Conservation (phyloP, 2,329 filamentous ascomycete species). For the Epichloe bromicola region DNA sequence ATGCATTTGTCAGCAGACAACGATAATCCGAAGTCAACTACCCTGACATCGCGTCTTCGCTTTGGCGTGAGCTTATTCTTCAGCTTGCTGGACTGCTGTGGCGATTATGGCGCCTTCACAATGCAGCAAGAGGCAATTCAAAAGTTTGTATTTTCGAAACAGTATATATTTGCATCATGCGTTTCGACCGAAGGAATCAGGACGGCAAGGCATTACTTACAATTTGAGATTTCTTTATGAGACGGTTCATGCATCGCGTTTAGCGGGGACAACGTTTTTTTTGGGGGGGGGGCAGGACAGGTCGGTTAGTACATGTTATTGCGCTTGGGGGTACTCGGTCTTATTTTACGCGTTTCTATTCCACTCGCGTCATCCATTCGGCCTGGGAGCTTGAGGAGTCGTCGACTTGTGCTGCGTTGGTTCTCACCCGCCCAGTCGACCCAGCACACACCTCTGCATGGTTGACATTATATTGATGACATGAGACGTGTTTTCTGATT, state of each 20-base stretch:
- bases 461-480: slow-evolving; percentile 8
- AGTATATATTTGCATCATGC: slow-evolving; percentile 18
- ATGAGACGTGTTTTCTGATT: slow-evolving; percentile 4
- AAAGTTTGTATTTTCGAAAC: slow-evolving; percentile 13
- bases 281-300: neutral
- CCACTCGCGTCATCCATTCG: slow-evolving; percentile 1
- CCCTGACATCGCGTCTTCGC: neutral
- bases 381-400: neutral
- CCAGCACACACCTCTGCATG: neutral
- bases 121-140: slow-evolving; percentile 8
- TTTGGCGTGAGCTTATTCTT: neutral
- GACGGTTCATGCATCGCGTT: slow-evolving; percentile 25
- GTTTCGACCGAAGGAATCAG: slow-evolving; percentile 12
- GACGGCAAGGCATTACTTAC: neutral
- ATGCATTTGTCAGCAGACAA: neutral
- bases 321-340: neutral
- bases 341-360: slow-evolving; percentile 3
- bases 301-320: slow-evolving; percentile 7
- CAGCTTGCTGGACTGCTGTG: neutral
- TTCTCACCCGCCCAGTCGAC: neutral
- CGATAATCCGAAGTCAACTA: neutral
- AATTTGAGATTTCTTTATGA: slow-evolving; percentile 11
- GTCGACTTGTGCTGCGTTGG: no score
- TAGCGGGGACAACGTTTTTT: slow-evolving; percentile 21
- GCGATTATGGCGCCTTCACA: slow-evolving; percentile 1